phyloP scores from a whole-genome alignment of 139 green algal genomes.

The Chlorella sp. region DNA sequence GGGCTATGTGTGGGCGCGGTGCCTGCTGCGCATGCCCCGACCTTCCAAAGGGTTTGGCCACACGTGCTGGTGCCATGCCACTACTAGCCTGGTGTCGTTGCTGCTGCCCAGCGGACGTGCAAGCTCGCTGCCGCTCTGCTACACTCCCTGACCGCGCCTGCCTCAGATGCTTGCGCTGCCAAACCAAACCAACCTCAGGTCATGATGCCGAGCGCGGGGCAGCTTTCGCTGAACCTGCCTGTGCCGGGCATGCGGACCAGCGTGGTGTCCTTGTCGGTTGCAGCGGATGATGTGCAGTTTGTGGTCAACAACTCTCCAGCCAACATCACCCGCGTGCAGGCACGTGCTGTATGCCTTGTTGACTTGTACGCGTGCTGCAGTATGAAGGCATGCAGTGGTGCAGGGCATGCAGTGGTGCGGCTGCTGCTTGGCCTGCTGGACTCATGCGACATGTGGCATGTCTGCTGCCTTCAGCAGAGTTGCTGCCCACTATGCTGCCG shows the following conservation, averaged over 20 bases:
- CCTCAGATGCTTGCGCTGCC: too few relatives aligned
- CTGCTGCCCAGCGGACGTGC: too few relatives aligned
- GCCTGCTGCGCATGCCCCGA: not conserved
- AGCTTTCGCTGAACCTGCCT: conserved; percentile 70
- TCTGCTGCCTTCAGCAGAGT: not conserved
- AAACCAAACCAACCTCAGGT: too few relatives aligned
- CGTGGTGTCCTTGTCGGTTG: conserved; percentile 69
- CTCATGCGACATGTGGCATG: too few relatives aligned
- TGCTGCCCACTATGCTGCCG: not conserved
- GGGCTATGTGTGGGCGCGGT: too few relatives aligned
- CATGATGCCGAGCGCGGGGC: too few relatives aligned
- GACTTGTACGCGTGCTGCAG: not conserved
- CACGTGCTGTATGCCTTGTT: not conserved
- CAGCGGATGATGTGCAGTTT: conserved; percentile 68
- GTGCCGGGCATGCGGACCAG: conserved; percentile 57
- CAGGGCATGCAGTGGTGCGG: not conserved
- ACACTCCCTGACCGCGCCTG: too few relatives aligned
- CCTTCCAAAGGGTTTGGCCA: not conserved
- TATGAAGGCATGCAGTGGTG: too few relatives aligned
- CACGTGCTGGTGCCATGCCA: too few relatives aligned
- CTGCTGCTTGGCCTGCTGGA: not conserved
- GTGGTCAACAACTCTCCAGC: conserved; percentile 69
- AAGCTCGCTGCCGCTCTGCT: not conserved
- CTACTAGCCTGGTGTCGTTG: not conserved
- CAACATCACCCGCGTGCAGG: conserved; percentile 57